A percentile compares a stretch with the other conserved stretches of the same genome.
These are phyloP conservation scores for Haberlea rhodopensis DNA, from an alignment of 257 asterid species.

Conservation along the genomic window DNA sequence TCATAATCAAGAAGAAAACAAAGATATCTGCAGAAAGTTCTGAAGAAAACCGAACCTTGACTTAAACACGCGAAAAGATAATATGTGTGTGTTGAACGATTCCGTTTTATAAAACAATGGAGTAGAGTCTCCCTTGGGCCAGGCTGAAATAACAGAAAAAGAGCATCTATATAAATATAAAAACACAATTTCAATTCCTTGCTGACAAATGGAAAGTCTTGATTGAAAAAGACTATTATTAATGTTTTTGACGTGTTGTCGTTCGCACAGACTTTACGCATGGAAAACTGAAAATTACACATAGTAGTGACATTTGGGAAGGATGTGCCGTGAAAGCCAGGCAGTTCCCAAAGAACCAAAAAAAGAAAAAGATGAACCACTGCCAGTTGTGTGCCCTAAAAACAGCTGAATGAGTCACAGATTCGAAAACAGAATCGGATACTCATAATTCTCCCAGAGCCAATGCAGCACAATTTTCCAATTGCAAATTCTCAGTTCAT, in stretches of 20 bases:
- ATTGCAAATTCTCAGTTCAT: conserved; percentile 1
- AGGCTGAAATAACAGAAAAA: conserved; percentile 60
- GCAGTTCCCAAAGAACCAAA: neutral
- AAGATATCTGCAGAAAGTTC: neutral
- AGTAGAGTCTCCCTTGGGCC: conserved; percentile 81
- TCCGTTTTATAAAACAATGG: conserved; percentile 84
- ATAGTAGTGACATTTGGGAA: neutral
- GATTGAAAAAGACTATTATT: neutral
- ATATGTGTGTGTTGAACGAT: conserved; percentile 60
- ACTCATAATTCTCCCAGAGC: neutral
- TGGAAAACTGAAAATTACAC: conserved; percentile 7
- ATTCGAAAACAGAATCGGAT: neutral
- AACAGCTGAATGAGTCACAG: conserved; percentile 1
- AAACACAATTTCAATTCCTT: neutral
- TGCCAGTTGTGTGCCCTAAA: neutral
- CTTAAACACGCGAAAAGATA: conserved; percentile 66
- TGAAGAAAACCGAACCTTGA: conserved; percentile 48
- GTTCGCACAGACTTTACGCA: neutral
- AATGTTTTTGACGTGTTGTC: neutral
- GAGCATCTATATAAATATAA: conserved; percentile 6
- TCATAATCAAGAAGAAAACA: neutral
- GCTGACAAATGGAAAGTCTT: conserved; percentile 10
- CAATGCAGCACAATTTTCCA: neutral
- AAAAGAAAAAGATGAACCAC: neutral
- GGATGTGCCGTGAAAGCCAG: neutral